Percentiles rank a stretch among this genome's conserved stretches.
Evolutionary conservation across 768 basidiomycete genomes (phyloP).

Genomic region (Mycena alexandri): DNA sequence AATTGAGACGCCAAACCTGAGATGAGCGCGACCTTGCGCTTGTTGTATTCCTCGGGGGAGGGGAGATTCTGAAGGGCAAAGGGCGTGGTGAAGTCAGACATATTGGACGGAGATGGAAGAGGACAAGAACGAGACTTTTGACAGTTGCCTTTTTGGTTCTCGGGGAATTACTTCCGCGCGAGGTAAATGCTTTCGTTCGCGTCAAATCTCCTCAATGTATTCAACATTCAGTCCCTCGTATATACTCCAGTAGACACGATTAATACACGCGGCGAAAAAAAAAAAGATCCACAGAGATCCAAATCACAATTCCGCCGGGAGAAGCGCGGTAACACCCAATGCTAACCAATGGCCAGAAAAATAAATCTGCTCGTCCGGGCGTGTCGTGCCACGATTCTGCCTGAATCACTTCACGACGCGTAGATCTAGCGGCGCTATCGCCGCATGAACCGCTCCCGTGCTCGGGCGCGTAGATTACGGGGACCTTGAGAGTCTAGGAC

Average conservation of each 20-base stretch:
- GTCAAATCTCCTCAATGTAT: not conserved
- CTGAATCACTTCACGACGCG: too few species aligned
- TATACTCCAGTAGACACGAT: not conserved
- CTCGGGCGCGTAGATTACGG: too few species aligned
- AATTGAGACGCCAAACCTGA: slow-evolving; percentile 69
- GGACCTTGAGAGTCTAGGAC: too few species aligned
- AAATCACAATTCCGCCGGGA: too few species aligned
- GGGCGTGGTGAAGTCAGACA: slow-evolving; percentile 58
- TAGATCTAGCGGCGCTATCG: too few species aligned
- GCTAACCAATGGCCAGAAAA: too few species aligned
- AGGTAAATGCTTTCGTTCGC: too few species aligned
- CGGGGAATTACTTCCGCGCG: not conserved
- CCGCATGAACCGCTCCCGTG: too few species aligned
- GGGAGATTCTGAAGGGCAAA: slow-evolving; percentile 69
- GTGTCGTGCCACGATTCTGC: too few species aligned
- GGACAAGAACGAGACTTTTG: slow-evolving; percentile 1
- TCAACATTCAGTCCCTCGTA: not conserved
- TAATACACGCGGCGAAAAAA: slow-evolving; percentile 8
- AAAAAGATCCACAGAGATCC: too few species aligned
- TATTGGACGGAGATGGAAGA: slow-evolving; percentile 42
- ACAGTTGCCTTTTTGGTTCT: not conserved
- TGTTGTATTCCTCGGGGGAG: slow-evolving; percentile 84
- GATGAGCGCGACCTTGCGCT: slow-evolving; percentile 94
- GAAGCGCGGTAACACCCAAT: too few species aligned
- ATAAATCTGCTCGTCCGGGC: too few species aligned